Base-by-base conservation (phyloP, 768 basidiomycete genomes). In the Mycena vulgaris region DNA sequence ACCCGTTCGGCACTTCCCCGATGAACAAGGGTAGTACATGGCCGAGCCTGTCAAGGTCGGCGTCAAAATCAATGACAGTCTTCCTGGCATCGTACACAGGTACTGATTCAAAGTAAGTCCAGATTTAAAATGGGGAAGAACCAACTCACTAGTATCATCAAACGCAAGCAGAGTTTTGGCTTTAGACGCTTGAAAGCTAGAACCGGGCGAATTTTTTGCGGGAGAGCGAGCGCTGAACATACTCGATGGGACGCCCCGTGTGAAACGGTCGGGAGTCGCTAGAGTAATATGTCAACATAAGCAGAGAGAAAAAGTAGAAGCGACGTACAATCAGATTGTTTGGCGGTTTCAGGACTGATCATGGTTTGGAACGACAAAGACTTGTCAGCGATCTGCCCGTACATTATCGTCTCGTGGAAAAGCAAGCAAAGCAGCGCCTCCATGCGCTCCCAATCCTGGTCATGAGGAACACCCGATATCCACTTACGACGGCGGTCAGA, bases 371-470 rank as follows among this genome's bases (percentile, higher is more conserved):
- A 63, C 0, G 63, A 31, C 0, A 63, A 4, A 2, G 63, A 3
- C 21, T 63, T 63, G 39, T 53, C 23, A 6, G 21, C 6, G 0
- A 63, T 42, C 10, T 63, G 63, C 0, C n/a, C 39, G 10, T 33
- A 55, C 52, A 63, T n/a, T 1, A 33, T 5, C 10, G 0, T 21
- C 28, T 63, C n/a, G 2, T n/a, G 5, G 5, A 55, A 55, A 1
- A 30, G 30, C 0, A 63, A 28, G n/a, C 52, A 55, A 2, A 63
- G 6, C 2, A 55, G 8, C 0, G 63, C 19, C 37, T 63, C 63
- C 0, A 63, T 31, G 2, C 63, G 19, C 14, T 63, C 63, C 63
- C 63, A 63, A 5, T 63, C 52, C 16, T 63, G 52, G 16, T 65
- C 27, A 19, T 65, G 63, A 2, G 28, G 27, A 11, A 65, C 33